Evolutionary conservation across 1,139 yeast genomes (phyloP), one percentile per base, ranked within the genome.

Genomic region (Yamadazyma atmosphaerica): DNA sequence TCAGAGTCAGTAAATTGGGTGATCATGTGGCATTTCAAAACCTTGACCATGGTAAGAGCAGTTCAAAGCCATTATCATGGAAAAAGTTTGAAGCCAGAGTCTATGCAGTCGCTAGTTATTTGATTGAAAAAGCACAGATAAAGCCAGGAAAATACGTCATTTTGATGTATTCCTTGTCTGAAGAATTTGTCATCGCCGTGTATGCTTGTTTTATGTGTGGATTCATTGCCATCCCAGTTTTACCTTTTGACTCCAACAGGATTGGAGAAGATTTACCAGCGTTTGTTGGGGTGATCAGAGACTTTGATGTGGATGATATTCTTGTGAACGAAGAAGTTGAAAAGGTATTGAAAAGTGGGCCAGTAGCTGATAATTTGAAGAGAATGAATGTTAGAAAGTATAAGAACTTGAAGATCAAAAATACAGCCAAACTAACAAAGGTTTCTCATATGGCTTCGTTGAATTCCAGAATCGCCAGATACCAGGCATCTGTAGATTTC

Each of bases 171-270:
- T 84, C 96, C 0, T 77, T 92, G 38, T 81, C 92, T 1, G 96
- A 90, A 43, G 98, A 92, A 45, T 92, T 80, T 56, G 79, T 85
- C 6, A 79, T 87, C 32, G 88, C 96, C 1, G 71, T 89, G 0
- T 82, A 82, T 58, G 97, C 98, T 0, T 92, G 98, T 57, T 75
- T 92, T 56, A 63, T 84, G 44, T 76, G 90, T 45, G 96, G 97
- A 1, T 68, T 89, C 3, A 74, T 86, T 6, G 84, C 92, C 0
- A 79, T 92, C 12, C 96, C 98, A 0, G 61, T 92, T 59, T 71
- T 85, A 4, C 89, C 95, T 0, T 66, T 89, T 37, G 90, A 86
- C 49, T 73, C 81, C 9, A 76, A 74, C 37, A 67, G 92, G 41
- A 68, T 83, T 9, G 81, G 79, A 2, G 96, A 87, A 52, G 97